Conservation (phyloP, 2,329 filamentous ascomycete genomes). For the Fusarium sp. region DNA sequence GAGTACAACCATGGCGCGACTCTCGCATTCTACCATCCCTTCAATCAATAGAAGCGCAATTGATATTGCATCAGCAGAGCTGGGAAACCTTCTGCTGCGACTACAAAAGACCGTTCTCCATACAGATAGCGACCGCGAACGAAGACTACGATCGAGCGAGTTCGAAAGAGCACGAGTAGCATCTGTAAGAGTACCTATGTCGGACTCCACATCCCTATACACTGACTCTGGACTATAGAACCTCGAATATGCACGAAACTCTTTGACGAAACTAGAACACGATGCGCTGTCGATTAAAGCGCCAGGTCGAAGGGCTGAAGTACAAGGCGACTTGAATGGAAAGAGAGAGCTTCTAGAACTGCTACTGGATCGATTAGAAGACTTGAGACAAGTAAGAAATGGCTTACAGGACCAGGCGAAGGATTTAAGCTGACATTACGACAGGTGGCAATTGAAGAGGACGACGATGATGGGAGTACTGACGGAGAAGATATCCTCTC, state of each 20-base stretch:
- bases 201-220: background rate
- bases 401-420: background rate
- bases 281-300: constrained; percentile 70
- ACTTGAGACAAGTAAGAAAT: constrained; percentile 70
- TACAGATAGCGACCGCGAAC: constrained; percentile 69
- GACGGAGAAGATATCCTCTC: constrained; percentile 69
- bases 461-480: constrained; percentile 56
- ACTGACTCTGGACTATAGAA: constrained; percentile 62
- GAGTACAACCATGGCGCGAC: constrained; percentile 47
- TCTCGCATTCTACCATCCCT: constrained; percentile 32
- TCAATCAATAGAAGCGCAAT: constrained; percentile 37
- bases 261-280: constrained; percentile 78
- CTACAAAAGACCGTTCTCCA: constrained; percentile 74
- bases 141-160: constrained; percentile 68
- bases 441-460: constrained; percentile 52
- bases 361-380: constrained; percentile 73
- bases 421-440: constrained; percentile 19
- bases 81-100: constrained; percentile 73
- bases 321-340: constrained; percentile 71
- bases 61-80: constrained; percentile 57
- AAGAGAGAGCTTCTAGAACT: constrained; percentile 76
- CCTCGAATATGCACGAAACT: constrained; percentile 75
- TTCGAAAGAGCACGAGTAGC: constrained; percentile 68
- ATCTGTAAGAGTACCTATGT: constrained; percentile 51
- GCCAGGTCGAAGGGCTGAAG: constrained; percentile 67